A percentile compares a stretch with the other conserved stretches of the same genome.
Conservation (phyloP, 1,284 basidiomycete species). For the Malassezia caprae region DNA sequence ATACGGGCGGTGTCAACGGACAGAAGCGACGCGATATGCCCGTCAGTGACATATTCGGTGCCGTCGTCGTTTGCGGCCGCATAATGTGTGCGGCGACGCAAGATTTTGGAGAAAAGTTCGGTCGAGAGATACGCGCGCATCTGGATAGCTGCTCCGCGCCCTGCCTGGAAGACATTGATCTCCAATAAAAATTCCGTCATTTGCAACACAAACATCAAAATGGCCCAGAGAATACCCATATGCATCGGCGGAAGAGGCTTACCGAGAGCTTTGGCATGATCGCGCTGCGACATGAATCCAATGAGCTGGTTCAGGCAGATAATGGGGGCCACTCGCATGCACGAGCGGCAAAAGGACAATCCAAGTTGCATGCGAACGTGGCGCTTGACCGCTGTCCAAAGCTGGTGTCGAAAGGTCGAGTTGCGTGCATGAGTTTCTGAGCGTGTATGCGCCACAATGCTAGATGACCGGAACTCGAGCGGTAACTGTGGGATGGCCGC, state of each 20-base stretch:
- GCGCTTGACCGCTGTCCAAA: conserved; percentile 48
- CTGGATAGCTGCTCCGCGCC: conserved; percentile 48
- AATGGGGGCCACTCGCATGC: conserved; percentile 51
- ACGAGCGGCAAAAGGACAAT: conserved; percentile 50
- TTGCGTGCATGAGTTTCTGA: background rate
- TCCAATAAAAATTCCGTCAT: conserved; percentile 49
- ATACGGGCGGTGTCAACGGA: conserved; percentile 51
- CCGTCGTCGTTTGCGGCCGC: conserved; percentile 23
- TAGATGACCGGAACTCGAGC: conserved; percentile 52
- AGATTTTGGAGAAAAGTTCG: conserved; percentile 53
- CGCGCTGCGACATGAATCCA: conserved; percentile 49
- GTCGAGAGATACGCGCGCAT: conserved; percentile 50
- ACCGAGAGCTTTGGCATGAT: conserved; percentile 20
- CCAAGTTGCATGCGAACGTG: conserved; percentile 46
- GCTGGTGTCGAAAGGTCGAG: conserved; percentile 38
- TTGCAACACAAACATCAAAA: conserved; percentile 50
- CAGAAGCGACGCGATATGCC: conserved; percentile 53
- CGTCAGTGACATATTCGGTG: conserved; percentile 43
- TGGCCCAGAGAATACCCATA: conserved; percentile 51
- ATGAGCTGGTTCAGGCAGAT: conserved; percentile 52
- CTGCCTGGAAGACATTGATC: conserved; percentile 46
- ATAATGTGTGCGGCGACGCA: conserved; percentile 49
- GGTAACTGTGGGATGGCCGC: conserved; percentile 52
- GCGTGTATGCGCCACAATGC: conserved; percentile 19
- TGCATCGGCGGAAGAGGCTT: conserved; percentile 44